Percentiles rank a stretch among this genome's conserved stretches.
Evolutionary conservation across 2,329 filamentous ascomycete species (phyloP).

Genomic region (Cryphonectria nitschkei): DNA sequence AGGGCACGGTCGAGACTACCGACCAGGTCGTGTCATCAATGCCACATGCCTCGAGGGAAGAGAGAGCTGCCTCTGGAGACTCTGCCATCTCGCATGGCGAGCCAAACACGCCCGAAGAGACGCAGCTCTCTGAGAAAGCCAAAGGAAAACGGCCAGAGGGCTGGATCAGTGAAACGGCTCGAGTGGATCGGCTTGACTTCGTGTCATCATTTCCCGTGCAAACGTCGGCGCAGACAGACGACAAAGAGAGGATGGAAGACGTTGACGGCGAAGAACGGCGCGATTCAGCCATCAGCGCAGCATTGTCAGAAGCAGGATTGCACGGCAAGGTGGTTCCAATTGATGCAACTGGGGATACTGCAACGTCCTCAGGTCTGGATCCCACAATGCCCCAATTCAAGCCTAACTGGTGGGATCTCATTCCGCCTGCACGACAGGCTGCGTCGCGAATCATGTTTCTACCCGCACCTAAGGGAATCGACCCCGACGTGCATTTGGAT

Average conservation of each 20-base stretch:
- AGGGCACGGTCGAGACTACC: neutral
- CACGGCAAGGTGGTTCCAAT: neutral
- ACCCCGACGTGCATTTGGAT: conserved; percentile 20
- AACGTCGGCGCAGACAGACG: neutral
- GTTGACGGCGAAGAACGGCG: conserved; percentile 7
- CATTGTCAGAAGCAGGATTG: neutral
- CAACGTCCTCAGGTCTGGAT: neutral
- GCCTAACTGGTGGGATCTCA: neutral
- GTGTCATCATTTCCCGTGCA: neutral
- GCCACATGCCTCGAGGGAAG: neutral
- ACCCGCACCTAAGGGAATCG: conserved; percentile 13
- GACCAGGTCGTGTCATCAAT: neutral
- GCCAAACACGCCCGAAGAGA: neutral
- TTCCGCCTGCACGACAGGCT: neutral
- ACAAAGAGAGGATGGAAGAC: conserved; percentile 3
- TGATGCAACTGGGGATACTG: neutral
- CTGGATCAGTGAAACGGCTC: neutral
- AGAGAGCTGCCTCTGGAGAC: neutral
- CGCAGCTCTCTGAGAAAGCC: neutral
- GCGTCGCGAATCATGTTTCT: conserved; percentile 13
- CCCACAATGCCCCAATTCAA: conserved; percentile 4
- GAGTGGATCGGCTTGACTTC: neutral
- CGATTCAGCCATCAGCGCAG: conserved; percentile 11
- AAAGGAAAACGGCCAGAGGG: neutral
- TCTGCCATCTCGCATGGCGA: neutral